Evolutionary conservation across 2,329 filamentous ascomycete genomes (phyloP).

Genomic region (Exophiala sideris): DNA sequence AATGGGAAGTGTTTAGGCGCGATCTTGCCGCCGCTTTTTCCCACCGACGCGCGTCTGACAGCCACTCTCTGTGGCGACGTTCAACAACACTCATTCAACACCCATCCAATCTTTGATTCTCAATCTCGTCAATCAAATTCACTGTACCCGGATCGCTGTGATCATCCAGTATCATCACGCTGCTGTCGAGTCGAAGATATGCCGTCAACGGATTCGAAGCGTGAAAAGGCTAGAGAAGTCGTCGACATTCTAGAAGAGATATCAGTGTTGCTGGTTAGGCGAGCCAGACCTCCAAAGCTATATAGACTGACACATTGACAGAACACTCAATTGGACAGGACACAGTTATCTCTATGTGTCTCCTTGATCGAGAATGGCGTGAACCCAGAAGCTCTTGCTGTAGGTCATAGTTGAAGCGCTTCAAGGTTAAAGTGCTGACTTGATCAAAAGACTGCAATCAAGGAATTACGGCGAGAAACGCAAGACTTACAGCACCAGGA

Average conservation of each 20-base stretch:
- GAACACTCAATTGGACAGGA: conserved; percentile 91
- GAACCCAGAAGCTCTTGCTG: conserved; percentile 89
- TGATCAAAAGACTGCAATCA: conserved; percentile 40
- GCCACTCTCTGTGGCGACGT: no score
- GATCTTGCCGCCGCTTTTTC: no score
- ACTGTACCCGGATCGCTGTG: no score
- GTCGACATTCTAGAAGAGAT: conserved; percentile 52
- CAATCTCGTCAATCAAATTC: no score
- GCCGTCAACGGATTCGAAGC: conserved; percentile 45
- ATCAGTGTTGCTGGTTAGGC: conserved; percentile 43
- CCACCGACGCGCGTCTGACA: no score
- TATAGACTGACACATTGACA: conserved; percentile 38
- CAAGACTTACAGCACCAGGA: conserved; percentile 30
- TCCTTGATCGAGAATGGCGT: conserved; percentile 97
- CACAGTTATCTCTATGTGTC: conserved; percentile 89
- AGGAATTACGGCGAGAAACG: conserved; percentile 43
- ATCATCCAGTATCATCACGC: no score
- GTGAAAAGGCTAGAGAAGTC: conserved; percentile 49
- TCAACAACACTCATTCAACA: no score
- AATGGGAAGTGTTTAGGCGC: no score
- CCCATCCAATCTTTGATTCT: no score
- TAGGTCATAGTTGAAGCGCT: conserved; percentile 49
- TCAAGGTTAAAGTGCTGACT: conserved; percentile 11
- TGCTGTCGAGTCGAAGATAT: conserved; percentile 16
- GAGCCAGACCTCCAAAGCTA: not conserved